Base-by-base conservation (phyloP, 352 stramenopile genomes). In the Phytopythium mirpurense region DNA sequence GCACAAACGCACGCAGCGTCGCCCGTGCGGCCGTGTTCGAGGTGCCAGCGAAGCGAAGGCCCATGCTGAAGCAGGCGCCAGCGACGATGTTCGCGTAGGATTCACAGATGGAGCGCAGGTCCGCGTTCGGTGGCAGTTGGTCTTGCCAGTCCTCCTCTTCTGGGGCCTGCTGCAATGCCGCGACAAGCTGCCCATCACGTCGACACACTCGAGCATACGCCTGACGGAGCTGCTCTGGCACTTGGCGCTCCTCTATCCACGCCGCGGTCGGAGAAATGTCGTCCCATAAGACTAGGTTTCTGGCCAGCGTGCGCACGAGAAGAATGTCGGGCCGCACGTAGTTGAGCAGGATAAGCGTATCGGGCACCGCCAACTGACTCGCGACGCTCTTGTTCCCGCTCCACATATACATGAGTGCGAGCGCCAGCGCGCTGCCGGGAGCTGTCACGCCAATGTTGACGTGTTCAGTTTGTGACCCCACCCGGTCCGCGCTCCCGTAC, bases 401-500 rank as follows among this genome's bases (percentile, higher is more conserved):
- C 60, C 96, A 88, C 56, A 99, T 88, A 65, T 98, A 98, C 77
- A 99, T 98, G 37, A 99, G 88, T 15, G 86, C 95, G 21, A 99
- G 70, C 10, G 96, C 96, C 45, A 99, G 57, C 7, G 90, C 97
- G 41, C 78, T 89, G 45, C 88, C 95, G 23, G 91, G 88, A 18
- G 95, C 90, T 32, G 97, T 99, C 3, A 99, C 84, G 37, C 97
- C 90, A 29, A 86, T 93, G 54, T 99, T 99, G 12, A 99, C 86
- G 38, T 93, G 88, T 38, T 98, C 90, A 16, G 18, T 24, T 34
- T 54, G 34, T 6, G 48, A 54, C 3, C 21, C 8, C 26, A 34
- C 21, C 16, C 21, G 48, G 8, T 54, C 48, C 3, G 32, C 26
- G 26, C 24, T 54, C 14, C 21, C 16, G n/a, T 54, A 54, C 35